phyloP scores from a whole-genome alignment of 108 stramenopile genomes.

The Conticribra weissflogii region DNA sequence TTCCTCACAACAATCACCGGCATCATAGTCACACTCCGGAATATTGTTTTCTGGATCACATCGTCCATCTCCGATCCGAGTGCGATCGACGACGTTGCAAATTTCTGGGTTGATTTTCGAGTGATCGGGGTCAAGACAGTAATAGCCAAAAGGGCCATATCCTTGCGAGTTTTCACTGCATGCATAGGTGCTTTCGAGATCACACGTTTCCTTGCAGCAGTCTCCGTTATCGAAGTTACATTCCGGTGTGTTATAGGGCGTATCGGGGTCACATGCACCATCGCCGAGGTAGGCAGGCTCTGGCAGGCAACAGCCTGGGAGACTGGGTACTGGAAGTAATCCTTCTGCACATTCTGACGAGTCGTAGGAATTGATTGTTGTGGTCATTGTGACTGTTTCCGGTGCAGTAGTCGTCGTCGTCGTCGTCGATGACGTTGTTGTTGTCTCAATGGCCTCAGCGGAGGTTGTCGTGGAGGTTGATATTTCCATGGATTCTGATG shows the following conservation, averaged over 20 bases:
- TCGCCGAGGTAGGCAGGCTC: slow-evolving; percentile 49
- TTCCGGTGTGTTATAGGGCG: slow-evolving; percentile 85
- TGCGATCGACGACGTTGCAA: slow-evolving; percentile 45
- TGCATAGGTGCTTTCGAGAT: slow-evolving; percentile 27
- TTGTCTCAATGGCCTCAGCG: background rate
- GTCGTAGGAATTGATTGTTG: background rate
- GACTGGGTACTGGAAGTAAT: slow-evolving; percentile 27
- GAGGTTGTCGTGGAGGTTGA: background rate
- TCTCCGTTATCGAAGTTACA: slow-evolving; percentile 90
- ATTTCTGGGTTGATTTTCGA: slow-evolving; percentile 34
- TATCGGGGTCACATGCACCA: slow-evolving; percentile 58
- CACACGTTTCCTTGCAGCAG: slow-evolving; percentile 85
- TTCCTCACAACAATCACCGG: slow-evolving; percentile 42
- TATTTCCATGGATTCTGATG: background rate
- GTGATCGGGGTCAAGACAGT: slow-evolving; percentile 38
- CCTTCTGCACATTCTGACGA: slow-evolving; percentile 28
- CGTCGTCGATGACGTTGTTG: background rate
- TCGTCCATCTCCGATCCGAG: slow-evolving; percentile 47
- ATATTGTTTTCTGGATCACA: slow-evolving; percentile 51
- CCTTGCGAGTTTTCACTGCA: slow-evolving; percentile 36
- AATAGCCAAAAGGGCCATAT: slow-evolving; percentile 54
- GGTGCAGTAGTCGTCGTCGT: background rate
- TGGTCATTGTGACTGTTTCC: background rate
- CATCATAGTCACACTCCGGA: slow-evolving; percentile 49
- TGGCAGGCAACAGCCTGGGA: slow-evolving; percentile 46